Conservation (phyloP, 2,329 filamentous ascomycete species). For the Tricladium varicosporioides region DNA sequence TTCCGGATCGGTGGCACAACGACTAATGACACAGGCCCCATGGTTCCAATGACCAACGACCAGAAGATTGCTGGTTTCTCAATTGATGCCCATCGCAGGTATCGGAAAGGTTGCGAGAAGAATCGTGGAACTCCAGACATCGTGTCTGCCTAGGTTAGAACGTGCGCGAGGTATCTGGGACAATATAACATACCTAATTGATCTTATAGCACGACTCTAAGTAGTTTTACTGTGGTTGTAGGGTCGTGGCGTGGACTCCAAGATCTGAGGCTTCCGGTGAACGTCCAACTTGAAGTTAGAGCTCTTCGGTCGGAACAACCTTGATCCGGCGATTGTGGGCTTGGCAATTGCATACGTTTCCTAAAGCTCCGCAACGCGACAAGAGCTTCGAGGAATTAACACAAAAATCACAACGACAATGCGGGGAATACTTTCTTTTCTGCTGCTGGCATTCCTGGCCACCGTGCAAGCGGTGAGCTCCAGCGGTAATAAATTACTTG, state of each 20-base stretch:
- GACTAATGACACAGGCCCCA: conserved; percentile 70
- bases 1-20: conserved; percentile 72
- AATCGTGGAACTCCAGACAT: conserved; percentile 74
- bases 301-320: neutral
- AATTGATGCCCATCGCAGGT: conserved; percentile 83
- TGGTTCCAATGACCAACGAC: conserved; percentile 70
- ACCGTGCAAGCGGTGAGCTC: conserved; percentile 75
- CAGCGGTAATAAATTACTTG: conserved; percentile 75
- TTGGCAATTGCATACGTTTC: conserved; percentile 37
- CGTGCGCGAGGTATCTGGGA: neutral
- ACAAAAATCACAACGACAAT: conserved; percentile 46
- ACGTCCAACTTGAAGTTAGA: conserved; percentile 13
- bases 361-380: conserved; percentile 32
- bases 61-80: conserved; percentile 92
- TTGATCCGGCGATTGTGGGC: conserved; percentile 13
- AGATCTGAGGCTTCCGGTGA: conserved; percentile 13
- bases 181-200: conserved; percentile 35
- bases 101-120: conserved; percentile 79
- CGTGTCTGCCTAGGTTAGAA: conserved; percentile 32
- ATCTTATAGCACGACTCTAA: conserved; percentile 15
- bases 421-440: conserved; percentile 71
- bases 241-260: conserved; percentile 11
- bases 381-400: conserved; percentile 17
- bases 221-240: conserved; percentile 14
- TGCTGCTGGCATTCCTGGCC: conserved; percentile 64